Percentiles rank a stretch among this genome's conserved stretches.
Evolutionary conservation across 768 basidiomycete genomes (phyloP).

Genomic region (Lactarius evosmus): DNA sequence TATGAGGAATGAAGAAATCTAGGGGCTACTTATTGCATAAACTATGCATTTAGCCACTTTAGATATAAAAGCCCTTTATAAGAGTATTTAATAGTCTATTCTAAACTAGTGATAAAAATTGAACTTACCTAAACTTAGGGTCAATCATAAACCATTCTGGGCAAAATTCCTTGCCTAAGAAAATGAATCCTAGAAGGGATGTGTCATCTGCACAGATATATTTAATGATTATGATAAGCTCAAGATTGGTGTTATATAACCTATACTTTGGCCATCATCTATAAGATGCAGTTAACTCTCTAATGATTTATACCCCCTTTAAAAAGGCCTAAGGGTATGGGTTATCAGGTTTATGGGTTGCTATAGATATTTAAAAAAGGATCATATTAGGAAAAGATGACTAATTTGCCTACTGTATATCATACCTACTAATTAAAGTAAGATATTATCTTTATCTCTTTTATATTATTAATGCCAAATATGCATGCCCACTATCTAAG

Average conservation of each 20-base stretch:
- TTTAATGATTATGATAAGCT: slow-evolving; percentile 10
- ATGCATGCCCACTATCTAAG: too few species aligned
- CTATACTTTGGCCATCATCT: neutral
- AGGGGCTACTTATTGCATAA: neutral
- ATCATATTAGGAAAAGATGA: too few species aligned
- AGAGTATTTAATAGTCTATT: too few species aligned
- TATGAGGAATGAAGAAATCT: slow-evolving; percentile 2
- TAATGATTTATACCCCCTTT: too few species aligned
- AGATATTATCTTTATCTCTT: too few species aligned
- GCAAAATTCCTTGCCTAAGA: neutral
- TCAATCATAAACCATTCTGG: neutral
- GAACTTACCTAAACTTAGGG: neutral
- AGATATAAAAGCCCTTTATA: neutral
- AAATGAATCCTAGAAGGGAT: neutral
- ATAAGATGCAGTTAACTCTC: neutral
- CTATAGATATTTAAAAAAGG: too few species aligned
- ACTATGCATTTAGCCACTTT: slow-evolving; percentile 1
- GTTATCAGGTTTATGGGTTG: too few species aligned
- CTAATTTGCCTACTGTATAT: too few species aligned
- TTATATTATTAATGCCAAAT: too few species aligned
- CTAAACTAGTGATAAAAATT: too few species aligned
- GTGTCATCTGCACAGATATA: neutral
- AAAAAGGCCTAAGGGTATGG: too few species aligned
- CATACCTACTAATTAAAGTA: too few species aligned
- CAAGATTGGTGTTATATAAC: neutral